Base-by-base conservation (phyloP, 768 basidiomycete genomes). In the Hemileccinum impolitum region DNA sequence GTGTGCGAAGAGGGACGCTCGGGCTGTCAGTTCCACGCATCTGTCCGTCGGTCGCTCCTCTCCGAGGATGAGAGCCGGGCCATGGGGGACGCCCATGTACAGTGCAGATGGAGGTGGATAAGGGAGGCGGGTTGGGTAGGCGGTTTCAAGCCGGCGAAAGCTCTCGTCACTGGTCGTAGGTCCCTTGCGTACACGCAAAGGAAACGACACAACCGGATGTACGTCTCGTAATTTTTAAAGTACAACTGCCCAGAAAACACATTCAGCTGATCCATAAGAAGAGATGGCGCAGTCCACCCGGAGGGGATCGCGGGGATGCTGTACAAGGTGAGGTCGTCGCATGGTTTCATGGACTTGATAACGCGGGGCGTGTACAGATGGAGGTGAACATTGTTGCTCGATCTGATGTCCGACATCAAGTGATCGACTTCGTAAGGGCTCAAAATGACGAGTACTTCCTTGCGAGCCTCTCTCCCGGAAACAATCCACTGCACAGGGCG, bases 391-490 rank as follows among this genome's bases (percentile, higher is more conserved):
- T 23, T 23, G 1, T 28, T 55, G 55, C 63, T 65, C 28, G 31
- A 28, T 10, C 64, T 68, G 43, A 76, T 72, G 0, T 30, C 30
- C 64, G 72, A 63, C 7, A 75, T 59, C n/a, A 74, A 61, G 30
- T 47, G 45, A 41, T 76, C 63, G 19, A 59, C 72, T 52, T 48
- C 34, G 34, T 35, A n/a, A 35, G 34, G 34, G 34, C 34, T 35
- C 7, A 15, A n/a, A n/a, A 35, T n/a, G 23, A 77, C 61, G 15
- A 74, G 56, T 10, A 41, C 26, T 10, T 28, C 40, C 2, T 30
- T 28, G 14, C 14, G 10, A 38, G 4, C 15, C 19, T 17, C 25
- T 38, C 19, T 45, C 13, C 13, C 36, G 2, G 37, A 45, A 19
- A 45, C 17, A 14, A 45, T 15, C 45, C 45, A 45, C 1, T 45